Evolutionary conservation across 371 early-diverging fungal genomes (phyloP).

Genomic region (Mucor lusitanicus): DNA sequence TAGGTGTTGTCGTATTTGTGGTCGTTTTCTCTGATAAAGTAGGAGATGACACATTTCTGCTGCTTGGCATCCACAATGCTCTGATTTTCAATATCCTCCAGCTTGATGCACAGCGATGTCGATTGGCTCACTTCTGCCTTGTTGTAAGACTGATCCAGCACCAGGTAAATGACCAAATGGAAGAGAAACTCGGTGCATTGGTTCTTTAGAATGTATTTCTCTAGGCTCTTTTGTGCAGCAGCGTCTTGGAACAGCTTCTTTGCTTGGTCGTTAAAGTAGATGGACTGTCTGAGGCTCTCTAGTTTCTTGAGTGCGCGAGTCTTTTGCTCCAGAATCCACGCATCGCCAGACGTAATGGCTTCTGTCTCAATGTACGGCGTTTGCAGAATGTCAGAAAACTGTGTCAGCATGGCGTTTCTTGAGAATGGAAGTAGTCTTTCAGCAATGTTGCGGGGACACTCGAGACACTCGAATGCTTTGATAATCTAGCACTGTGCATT

Average conservation of each 20-base stretch:
- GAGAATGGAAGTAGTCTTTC: conserved; percentile 13
- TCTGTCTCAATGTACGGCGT: conserved; percentile 23
- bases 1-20: conserved; percentile 24
- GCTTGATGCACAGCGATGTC: conserved; percentile 16
- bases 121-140: conserved; percentile 23
- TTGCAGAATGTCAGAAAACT: conserved; percentile 16
- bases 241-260: conserved; percentile 15
- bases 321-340: conserved; percentile 17
- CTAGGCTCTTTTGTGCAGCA: conserved; percentile 13
- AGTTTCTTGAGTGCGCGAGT: conserved; percentile 4
- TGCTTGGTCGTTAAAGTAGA: conserved; percentile 24
- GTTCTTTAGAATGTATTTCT: conserved; percentile 21
- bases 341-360: conserved; percentile 8
- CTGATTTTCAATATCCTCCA: conserved; percentile 22
- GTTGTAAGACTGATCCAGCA: conserved; percentile 24
- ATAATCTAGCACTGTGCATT: conserved; percentile 11
- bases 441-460: conserved; percentile 12
- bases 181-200: conserved; percentile 18
- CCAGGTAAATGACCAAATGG: conserved; percentile 18
- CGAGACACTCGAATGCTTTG: conserved; percentile 17
- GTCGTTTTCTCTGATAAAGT: conserved; percentile 24
- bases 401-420: conserved; percentile 1
- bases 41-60: conserved; percentile 14
- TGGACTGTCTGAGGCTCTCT: conserved; percentile 10
- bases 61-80: conserved; percentile 17